A percentile compares a stretch with the other conserved stretches of the same genome.
Evolutionary conservation across 371 early-diverging fungal species (phyloP).

Genomic region (Mortierella sp.): DNA sequence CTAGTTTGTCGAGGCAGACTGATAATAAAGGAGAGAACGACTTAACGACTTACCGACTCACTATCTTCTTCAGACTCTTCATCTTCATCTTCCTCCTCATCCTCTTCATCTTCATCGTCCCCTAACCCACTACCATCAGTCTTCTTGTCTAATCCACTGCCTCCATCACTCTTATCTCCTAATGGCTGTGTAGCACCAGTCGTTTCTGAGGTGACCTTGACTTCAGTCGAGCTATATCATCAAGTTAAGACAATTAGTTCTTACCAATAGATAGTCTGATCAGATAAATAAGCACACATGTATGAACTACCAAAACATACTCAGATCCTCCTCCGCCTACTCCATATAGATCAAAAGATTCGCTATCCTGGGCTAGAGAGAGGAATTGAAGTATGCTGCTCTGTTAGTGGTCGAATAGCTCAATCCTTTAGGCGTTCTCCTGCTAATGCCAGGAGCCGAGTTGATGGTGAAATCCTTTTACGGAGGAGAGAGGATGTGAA

Average conservation of each 20-base stretch:
- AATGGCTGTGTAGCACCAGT: constrained; percentile 18
- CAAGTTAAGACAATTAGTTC: background rate
- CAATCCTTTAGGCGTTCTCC: background rate
- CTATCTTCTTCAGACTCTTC: constrained; percentile 45
- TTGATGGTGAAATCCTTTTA: too few relatives aligned
- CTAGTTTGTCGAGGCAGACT: background rate
- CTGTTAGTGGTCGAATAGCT: background rate
- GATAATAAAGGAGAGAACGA: background rate
- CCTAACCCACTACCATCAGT: background rate
- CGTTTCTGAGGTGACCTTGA: constrained; percentile 31
- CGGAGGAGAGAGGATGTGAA: too few relatives aligned
- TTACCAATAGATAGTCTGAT: background rate
- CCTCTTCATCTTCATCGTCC: constrained; percentile 23
- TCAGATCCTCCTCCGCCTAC: constrained; percentile 37
- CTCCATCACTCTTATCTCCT: background rate
- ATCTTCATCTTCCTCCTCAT: constrained; percentile 39
- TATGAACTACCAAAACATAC: constrained; percentile 16
- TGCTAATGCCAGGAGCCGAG: background rate
- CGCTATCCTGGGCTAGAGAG: constrained; percentile 37
- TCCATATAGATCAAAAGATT: constrained; percentile 54
- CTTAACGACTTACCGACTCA: constrained; percentile 48
- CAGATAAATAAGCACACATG: background rate
- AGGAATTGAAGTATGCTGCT: background rate
- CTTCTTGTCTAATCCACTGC: background rate
- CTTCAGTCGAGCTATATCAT: constrained; percentile 33